phyloP scores from a whole-genome alignment of 306 rosid genomes.

The Biancaea sappan region DNA sequence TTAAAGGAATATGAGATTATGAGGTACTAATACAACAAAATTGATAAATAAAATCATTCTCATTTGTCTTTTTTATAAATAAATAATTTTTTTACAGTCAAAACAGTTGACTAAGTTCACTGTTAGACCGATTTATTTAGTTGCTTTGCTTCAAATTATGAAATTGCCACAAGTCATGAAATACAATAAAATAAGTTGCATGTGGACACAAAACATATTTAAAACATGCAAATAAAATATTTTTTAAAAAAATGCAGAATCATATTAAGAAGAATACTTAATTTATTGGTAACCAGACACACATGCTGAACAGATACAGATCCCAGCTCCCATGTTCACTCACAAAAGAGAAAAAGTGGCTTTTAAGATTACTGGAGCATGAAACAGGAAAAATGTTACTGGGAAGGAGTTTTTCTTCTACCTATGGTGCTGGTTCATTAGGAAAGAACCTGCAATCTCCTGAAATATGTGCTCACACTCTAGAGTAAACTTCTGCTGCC shows the following conservation, averaged over 20 bases:
- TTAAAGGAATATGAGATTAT: conserved; percentile 12
- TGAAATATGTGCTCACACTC: too few species aligned
- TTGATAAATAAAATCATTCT: conserved; percentile 20
- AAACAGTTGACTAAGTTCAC: neutral
- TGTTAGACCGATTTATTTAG: conserved; percentile 5
- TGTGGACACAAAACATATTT: neutral
- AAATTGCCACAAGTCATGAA: conserved; percentile 15
- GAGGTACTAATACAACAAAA: conserved; percentile 18
- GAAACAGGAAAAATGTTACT: too few species aligned
- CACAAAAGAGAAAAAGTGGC: neutral
- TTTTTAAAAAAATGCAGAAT: neutral
- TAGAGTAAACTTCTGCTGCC: too few species aligned
- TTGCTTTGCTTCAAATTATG: conserved; percentile 15
- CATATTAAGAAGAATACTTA: neutral
- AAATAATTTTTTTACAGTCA: conserved; percentile 21
- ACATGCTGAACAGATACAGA: neutral
- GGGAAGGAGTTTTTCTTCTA: too few species aligned
- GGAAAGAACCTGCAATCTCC: too few species aligned
- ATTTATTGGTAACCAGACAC: neutral
- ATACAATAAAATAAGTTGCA: neutral
- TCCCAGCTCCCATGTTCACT: neutral
- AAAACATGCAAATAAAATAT: neutral
- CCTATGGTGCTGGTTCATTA: too few species aligned
- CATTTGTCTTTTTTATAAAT: neutral
- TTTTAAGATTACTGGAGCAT: neutral